Evolutionary conservation across 2,329 filamentous ascomycete species (phyloP), one percentile per base, ranked within the genome.

Genomic region (Arthrobotrys iridis): DNA sequence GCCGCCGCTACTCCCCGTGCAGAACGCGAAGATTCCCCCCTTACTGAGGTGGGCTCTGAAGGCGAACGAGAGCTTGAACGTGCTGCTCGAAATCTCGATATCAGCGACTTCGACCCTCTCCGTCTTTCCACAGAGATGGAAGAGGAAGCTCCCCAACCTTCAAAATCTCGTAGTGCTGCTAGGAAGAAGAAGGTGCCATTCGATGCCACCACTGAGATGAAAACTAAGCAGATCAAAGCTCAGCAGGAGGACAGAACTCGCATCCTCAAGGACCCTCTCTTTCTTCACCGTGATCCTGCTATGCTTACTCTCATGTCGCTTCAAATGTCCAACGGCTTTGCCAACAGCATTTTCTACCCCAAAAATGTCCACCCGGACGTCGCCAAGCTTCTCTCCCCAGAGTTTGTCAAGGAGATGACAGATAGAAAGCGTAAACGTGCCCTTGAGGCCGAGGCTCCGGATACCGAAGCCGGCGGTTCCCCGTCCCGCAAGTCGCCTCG

Each of bases 321-420:
- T 87, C 95, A 97, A 82, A 93, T 91, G 83, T 93, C 88, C 63
- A 94, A 95, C 63, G 92, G 89, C 40, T 98, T 99, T 79, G 92
- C 97, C 15, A 91, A 78, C 46, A 79, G 77, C 55, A 75, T 80
- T 30, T 80, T 80, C 50, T 79, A 79, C 37, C 79, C 79, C 35
- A 78, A 78, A 66, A 77, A 78, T 18, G 77, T 80, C 26, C 78
- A 78, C 2, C 94, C 94, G 0, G 95, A 99, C 83, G 86, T 99
- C 18, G 90, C 92, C 74, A 93, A 91, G n/a, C 88, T 99, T 79
- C 85, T 98, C n/a, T 96, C 93, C 0, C 85, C 97, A 43, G 92
- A 96, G 77, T 87, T 92, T 11, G 87, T 96, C 13, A 89, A 90
- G 76, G 89, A 89, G 68, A 87, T 90, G 43, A 90, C 89, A 70